Evolutionary conservation across 1,284 basidiomycete genomes (phyloP).

Genomic region (Termitomyces sp.): DNA sequence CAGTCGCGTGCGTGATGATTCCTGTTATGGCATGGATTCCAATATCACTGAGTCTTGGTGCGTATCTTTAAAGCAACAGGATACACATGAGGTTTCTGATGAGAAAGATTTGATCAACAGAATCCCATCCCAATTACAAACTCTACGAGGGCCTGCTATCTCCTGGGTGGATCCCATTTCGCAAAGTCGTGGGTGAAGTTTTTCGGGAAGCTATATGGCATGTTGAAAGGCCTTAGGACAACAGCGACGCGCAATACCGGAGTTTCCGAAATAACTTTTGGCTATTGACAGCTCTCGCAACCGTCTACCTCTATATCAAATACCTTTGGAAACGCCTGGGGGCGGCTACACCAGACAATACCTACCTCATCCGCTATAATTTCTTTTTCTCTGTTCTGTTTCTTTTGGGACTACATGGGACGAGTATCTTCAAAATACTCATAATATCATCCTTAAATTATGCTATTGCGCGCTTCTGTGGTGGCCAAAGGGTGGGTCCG

Average conservation of each 20-base stretch:
- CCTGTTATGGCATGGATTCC: slow-evolving; percentile 82
- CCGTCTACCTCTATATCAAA: slow-evolving; percentile 41
- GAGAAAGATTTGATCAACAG: slow-evolving; percentile 32
- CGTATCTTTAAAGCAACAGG: slow-evolving; percentile 27
- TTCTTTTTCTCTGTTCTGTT: slow-evolving; percentile 66
- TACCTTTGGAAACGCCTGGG: slow-evolving; percentile 32
- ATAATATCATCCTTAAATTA: slow-evolving; percentile 73
- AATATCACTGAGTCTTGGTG: slow-evolving; percentile 70
- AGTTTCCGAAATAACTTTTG: slow-evolving; percentile 75
- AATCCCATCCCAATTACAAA: slow-evolving; percentile 69
- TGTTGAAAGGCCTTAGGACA: slow-evolving; percentile 52
- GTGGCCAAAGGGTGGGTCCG: slow-evolving; percentile 42
- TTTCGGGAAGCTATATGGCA: slow-evolving; percentile 10
- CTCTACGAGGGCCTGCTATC: slow-evolving; percentile 60
- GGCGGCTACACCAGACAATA: not conserved
- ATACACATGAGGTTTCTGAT: not conserved
- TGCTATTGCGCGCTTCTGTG: slow-evolving; percentile 47
- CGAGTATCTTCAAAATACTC: slow-evolving; percentile 79
- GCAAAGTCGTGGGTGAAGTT: slow-evolving; percentile 51
- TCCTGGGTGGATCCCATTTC: slow-evolving; percentile 64
- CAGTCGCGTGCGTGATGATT: slow-evolving; percentile 59
- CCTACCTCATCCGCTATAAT: slow-evolving; percentile 39
- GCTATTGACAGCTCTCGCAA: slow-evolving; percentile 50
- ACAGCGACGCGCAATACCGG: slow-evolving; percentile 82
- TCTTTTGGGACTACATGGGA: slow-evolving; percentile 80